Conservation (phyloP, 352 stramenopile species). For the Phytophthora pinifolia region DNA sequence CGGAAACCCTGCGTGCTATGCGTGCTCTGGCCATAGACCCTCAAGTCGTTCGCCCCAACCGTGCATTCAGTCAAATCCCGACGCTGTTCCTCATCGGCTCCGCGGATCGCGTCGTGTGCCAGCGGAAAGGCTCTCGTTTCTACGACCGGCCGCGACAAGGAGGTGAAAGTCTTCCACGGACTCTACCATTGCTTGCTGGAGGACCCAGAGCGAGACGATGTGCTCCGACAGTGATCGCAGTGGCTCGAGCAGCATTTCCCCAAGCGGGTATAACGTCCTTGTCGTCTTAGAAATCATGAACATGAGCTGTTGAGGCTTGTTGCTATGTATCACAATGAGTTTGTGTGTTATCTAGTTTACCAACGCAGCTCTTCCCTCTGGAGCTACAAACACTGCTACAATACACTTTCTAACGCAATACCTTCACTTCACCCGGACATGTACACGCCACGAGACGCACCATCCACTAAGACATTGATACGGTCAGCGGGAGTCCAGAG, state of each 20-base stretch:
- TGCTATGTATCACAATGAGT: too few relatives aligned
- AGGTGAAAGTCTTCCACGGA: conserved; percentile 7
- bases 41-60: conserved; percentile 7
- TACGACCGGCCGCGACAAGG: conserved; percentile 12
- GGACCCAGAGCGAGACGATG: conserved; percentile 4
- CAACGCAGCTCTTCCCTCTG: conserved; percentile 13
- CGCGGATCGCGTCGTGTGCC: conserved; percentile 4
- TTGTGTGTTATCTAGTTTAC: conserved; percentile 16
- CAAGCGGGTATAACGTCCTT: too few relatives aligned
- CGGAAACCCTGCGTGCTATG: conserved; percentile 32
- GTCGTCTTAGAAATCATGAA: too few relatives aligned
- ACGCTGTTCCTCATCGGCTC: conserved; percentile 10
- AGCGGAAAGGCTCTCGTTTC: conserved; percentile 6
- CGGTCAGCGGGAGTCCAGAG: neutral
- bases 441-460: neutral
- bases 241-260: conserved; percentile 1
- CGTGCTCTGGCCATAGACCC: conserved; percentile 8
- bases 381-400: conserved; percentile 7
- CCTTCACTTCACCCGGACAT: neutral
- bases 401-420: conserved; percentile 9
- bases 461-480: conserved; percentile 10
- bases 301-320: too few relatives aligned
- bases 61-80: conserved; percentile 14
- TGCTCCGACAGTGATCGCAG: neutral
- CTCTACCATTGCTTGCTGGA: conserved; percentile 12